Base-by-base conservation (phyloP, 2,329 filamentous ascomycete genomes). In the Rutstroemia sp. region DNA sequence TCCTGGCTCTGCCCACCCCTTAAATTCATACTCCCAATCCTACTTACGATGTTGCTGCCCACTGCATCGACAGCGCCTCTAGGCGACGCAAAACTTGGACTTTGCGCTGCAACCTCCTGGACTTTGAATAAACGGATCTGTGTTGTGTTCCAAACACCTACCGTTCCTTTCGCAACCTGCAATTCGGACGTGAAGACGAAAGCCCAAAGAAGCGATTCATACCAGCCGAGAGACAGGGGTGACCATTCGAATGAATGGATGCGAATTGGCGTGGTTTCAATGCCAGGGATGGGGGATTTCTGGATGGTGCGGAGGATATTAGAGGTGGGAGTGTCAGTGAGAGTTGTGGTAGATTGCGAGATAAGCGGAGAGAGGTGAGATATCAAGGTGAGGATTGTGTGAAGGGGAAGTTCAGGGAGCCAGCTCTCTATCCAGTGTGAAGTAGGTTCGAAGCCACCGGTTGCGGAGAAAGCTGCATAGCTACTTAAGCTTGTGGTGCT, bases 171-270 rank as follows among this genome's bases (percentile, higher is more conserved):
- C 0, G 87, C 83, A 27, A 92, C 83, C 57, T 91, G 84, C 84
- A 96, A 89, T 73, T 99, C 94, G 65, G 85, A 86, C 27, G 88
- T 85, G 70, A 96, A 97, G 53, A 96, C 84, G 64, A 96, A 89
- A 16, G 90, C 86, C 94, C 94, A 99, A 9, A 99, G 78, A 12
- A 97, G 77, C 5, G 89, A 92, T 71, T 96, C 90, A 70, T 97
- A 96, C 94, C 94, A 97, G 49, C 92, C 92, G 51, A 97, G 78
- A 0, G 89, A 88, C 37, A 96, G 76, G 0, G 89, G 86, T 3
- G 91, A 92, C 92, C 92, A 97, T 73, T 96, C 90, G 67, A 97
- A 97, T 14, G 89, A 86, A 68, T 96, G 92, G 16, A 94, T 86
- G 34, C 88, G 81, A 52, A 89, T 79, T 0, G 87, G 78, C 1